Conservation (phyloP, 2,329 filamentous ascomycete genomes). For the Diaporthe sp. region DNA sequence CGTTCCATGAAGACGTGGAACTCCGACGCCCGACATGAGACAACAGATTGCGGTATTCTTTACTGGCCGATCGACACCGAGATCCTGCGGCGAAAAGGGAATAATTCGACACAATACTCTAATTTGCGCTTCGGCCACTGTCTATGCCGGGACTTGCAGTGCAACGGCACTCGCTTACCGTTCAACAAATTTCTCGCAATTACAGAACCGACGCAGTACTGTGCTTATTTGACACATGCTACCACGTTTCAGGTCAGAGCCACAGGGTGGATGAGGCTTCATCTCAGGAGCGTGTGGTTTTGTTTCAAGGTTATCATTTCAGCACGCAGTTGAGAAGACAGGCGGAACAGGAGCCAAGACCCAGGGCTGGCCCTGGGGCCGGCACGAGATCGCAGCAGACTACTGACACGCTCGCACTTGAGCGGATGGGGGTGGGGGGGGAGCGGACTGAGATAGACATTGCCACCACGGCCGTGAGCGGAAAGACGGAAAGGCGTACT, state of each 20-base stretch:
- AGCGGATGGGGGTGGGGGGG: background rate
- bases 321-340: background rate
- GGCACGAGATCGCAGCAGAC: background rate
- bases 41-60: constrained; percentile 14
- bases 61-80: background rate
- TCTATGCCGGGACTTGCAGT: background rate
- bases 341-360: constrained; percentile 1
- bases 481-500: constrained; percentile 1
- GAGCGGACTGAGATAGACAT: background rate
- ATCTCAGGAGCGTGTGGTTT: background rate
- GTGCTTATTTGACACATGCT: background rate
- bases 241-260: too few relatives aligned
- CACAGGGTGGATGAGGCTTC: background rate
- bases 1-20: background rate
- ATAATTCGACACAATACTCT: background rate
- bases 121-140: background rate
- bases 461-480: background rate
- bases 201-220: background rate
- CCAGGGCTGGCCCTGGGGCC: background rate
- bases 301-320: background rate
- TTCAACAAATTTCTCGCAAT: background rate
- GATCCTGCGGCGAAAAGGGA: background rate
- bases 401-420: background rate
- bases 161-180: background rate
- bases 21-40: constrained; percentile 16